Evolutionary conservation across 2,329 filamentous ascomycete genomes (phyloP), one percentile per base, ranked within the genome.

Genomic region (Didymella exigua): DNA sequence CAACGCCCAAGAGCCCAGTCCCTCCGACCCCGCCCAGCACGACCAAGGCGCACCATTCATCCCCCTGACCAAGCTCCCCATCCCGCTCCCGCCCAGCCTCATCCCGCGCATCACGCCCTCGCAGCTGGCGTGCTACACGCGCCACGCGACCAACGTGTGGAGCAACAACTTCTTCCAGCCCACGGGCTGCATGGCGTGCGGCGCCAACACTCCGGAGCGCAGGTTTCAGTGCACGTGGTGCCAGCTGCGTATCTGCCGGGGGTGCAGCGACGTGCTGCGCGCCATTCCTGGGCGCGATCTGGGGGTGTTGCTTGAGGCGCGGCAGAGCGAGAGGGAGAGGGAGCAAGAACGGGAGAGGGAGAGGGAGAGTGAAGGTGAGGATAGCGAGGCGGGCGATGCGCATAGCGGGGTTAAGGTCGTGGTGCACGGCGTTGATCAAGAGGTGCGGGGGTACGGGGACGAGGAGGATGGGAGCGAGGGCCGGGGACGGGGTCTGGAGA

Each of bases 211-310:
- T 18, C 50, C 46, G 2, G 68, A 71, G 18, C 51, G 63, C 14
- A 68, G 65, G 51, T 74, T 70, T 66, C 58, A 59, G n/a, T 77
- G 75, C 42, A 62, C 65, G 14, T 75, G 72, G 71, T 77, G 75
- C 47, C 69, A 68, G 50, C 50, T 77, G 55, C 41, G 72, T 8
- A 63, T 77, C 16, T 77, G 75, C 49, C 29, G 57, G 5, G 43
- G 5, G 2, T 76, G 75, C 29, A 65, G 66, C 11, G 57, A 60
- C 7, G 67, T 67, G 34, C 52, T 76, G 34, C 45, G 47, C 23
- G 51, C 43, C 26, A 43, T 62, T 27, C 60, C 65, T 4, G 61
- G 62, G 1, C n/a, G 66, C 33, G 49, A 67, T 47, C 26, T 75
- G 52, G 49, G 45, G 6, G 27, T 18, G 10, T 41, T 71, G 49